Percentiles rank a stretch among this genome's conserved stretches.
phyloP scores from a whole-genome alignment of 208 protist genomes.

The Wallacemonas collosoma region DNA sequence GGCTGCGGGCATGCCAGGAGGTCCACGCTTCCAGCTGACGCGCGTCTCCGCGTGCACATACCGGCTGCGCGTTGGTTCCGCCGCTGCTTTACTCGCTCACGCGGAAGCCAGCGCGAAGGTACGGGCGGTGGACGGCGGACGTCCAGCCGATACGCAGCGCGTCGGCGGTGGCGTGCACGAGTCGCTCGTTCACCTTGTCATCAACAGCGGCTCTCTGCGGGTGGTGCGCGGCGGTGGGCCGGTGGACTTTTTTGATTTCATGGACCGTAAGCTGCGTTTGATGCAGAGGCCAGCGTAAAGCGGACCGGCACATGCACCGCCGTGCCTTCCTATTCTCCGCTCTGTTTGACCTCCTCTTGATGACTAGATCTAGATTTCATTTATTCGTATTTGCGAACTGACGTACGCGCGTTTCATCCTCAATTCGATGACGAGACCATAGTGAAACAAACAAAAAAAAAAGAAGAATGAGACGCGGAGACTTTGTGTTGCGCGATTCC shows the following conservation, averaged over 20 bases:
- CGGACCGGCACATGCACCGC: no score
- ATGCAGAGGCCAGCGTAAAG: neutral
- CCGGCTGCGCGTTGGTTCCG: slow-evolving; percentile 21
- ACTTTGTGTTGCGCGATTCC: no score
- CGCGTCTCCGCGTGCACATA: slow-evolving; percentile 52
- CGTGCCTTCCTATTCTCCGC: no score
- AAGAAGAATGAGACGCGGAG: no score
- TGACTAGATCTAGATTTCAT: no score
- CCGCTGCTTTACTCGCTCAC: neutral
- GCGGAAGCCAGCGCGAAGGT: neutral
- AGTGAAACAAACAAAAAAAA: no score
- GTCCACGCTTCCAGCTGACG: slow-evolving; percentile 29
- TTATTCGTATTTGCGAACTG: no score
- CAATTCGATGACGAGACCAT: no score
- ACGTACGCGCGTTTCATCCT: no score
- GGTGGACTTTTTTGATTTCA: slow-evolving; percentile 73
- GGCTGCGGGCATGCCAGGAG: slow-evolving; percentile 4
- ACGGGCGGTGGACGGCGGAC: neutral
- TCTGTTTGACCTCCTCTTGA: no score
- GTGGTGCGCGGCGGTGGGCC: slow-evolving; percentile 67
- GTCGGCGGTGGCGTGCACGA: slow-evolving; percentile 8
- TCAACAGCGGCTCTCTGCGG: slow-evolving; percentile 61
- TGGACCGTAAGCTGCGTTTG: slow-evolving; percentile 47
- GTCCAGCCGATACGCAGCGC: no score
- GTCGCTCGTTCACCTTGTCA: slow-evolving; percentile 53